Evolutionary conservation across 805 yeast species (phyloP).

Genomic region (Isabelozyma pseudorhagii): DNA sequence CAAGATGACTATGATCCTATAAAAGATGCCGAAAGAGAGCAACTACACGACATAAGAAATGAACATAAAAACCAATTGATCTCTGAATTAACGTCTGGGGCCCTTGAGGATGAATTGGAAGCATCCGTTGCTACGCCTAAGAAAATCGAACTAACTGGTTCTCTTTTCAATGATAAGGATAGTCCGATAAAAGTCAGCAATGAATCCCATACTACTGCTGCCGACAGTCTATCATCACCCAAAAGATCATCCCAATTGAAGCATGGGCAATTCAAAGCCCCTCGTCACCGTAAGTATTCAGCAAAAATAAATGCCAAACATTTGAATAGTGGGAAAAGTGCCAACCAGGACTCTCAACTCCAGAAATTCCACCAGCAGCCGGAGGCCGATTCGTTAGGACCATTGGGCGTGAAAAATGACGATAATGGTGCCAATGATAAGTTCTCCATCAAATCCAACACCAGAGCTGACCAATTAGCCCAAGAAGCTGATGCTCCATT

Average conservation of each 20-base stretch:
- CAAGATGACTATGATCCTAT: neutral
- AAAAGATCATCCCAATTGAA: constrained; percentile 23
- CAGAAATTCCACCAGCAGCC: constrained; percentile 11
- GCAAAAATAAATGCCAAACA: constrained; percentile 28
- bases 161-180: constrained; percentile 33
- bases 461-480: constrained; percentile 30
- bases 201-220: constrained; percentile 4
- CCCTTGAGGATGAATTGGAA: constrained; percentile 28
- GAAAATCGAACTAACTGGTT: constrained; percentile 15
- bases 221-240: constrained; percentile 6
- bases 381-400: constrained; percentile 5
- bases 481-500: constrained; percentile 54
- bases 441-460: constrained; percentile 14
- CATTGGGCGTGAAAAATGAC: constrained; percentile 3
- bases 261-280: constrained; percentile 27
- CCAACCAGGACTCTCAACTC: constrained; percentile 2
- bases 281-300: constrained; percentile 27
- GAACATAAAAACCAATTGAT: constrained; percentile 36
- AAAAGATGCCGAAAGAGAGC: constrained; percentile 14
- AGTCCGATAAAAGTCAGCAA: constrained; percentile 21
- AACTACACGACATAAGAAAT: constrained; percentile 28
- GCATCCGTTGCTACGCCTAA: constrained; percentile 29
- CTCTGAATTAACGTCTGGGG: constrained; percentile 41
- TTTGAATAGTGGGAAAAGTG: constrained; percentile 11
- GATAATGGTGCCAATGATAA: constrained; percentile 11